These are phyloP conservation scores for Boletus coccyginus DNA, from an alignment of 768 basidiomycete species.

Conservation along the genomic window DNA sequence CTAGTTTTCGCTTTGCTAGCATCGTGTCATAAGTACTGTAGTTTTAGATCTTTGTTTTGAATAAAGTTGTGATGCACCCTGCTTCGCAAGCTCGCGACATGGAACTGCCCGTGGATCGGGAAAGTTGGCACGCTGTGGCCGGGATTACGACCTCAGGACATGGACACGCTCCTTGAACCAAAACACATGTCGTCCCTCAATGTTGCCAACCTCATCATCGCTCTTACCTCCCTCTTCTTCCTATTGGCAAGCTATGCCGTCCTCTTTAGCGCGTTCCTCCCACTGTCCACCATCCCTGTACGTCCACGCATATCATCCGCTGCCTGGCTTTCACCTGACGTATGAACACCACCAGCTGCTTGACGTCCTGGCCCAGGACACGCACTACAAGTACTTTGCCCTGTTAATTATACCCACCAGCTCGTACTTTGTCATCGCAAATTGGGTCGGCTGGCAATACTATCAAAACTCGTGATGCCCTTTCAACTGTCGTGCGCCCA, in stretches of 20 bases:
- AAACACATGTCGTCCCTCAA: conserved; percentile 30
- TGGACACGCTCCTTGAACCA: conserved; percentile 10
- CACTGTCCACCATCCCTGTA: conserved; percentile 50
- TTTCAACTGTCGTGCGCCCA: background rate
- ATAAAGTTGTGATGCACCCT: conserved; percentile 11
- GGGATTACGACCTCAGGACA: conserved; percentile 29
- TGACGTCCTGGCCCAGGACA: conserved; percentile 63
- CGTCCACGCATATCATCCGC: conserved; percentile 22
- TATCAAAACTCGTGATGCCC: conserved; percentile 76
- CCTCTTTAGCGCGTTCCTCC: conserved; percentile 63
- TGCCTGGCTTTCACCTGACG: conserved; percentile 15
- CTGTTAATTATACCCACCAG: conserved; percentile 78
- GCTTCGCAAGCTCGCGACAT: conserved; percentile 8
- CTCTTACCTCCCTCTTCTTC: conserved; percentile 51
- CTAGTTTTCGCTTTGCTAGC: conserved; percentile 10
- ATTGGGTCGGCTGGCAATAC: conserved; percentile 99
- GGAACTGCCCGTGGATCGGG: background rate
- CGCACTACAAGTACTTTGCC: conserved; percentile 87
- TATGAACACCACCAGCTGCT: conserved; percentile 46
- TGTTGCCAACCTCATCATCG: conserved; percentile 48
- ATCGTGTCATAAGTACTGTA: conserved; percentile 26
- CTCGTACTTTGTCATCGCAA: conserved; percentile 91
- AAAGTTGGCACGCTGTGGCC: conserved; percentile 14
- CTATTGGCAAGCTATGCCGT: conserved; percentile 57
- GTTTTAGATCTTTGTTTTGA: conserved; percentile 25